These are phyloP conservation scores for Ophiostoma ulmi DNA, from an alignment of 2,329 filamentous ascomycete genomes.

Conservation along the genomic window DNA sequence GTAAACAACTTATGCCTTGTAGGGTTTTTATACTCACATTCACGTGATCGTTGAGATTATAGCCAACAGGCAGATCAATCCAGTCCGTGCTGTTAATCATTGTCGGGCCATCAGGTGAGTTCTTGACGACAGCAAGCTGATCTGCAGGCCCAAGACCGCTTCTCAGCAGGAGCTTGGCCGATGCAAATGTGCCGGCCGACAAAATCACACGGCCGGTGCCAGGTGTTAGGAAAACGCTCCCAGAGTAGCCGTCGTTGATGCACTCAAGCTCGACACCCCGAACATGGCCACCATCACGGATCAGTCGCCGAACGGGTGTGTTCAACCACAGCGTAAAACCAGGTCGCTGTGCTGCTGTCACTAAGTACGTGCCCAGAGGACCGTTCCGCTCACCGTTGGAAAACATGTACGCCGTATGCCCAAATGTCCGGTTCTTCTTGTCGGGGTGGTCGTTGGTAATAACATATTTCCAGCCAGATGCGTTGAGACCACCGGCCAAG, in stretches of 20 bases:
- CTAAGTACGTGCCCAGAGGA: not conserved
- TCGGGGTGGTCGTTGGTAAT: not conserved
- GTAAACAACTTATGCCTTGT: not conserved
- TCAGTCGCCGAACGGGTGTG: not conserved
- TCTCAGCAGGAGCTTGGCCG: constrained; percentile 62
- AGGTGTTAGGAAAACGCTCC: constrained; percentile 46
- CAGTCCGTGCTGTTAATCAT: constrained; percentile 49
- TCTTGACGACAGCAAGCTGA: constrained; percentile 50
- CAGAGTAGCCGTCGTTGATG: constrained; percentile 42
- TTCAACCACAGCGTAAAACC: not conserved
- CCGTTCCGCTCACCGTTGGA: not conserved
- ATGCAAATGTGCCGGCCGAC: constrained; percentile 64
- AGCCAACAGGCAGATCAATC: constrained; percentile 55
- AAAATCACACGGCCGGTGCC: constrained; percentile 59
- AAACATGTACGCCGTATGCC: not conserved
- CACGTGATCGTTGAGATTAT: constrained; percentile 52
- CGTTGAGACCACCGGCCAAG: not conserved
- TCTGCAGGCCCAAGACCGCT: constrained; percentile 62
- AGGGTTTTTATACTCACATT: not conserved
- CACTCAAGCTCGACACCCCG: constrained; percentile 55
- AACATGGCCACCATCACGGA: not conserved
- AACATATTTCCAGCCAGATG: not conserved
- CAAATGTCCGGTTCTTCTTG: not conserved
- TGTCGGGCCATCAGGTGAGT: constrained; percentile 40
- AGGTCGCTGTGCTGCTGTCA: not conserved